Evolutionary conservation across 805 yeast species (phyloP).

Genomic region (Myxozyma kluyveri): DNA sequence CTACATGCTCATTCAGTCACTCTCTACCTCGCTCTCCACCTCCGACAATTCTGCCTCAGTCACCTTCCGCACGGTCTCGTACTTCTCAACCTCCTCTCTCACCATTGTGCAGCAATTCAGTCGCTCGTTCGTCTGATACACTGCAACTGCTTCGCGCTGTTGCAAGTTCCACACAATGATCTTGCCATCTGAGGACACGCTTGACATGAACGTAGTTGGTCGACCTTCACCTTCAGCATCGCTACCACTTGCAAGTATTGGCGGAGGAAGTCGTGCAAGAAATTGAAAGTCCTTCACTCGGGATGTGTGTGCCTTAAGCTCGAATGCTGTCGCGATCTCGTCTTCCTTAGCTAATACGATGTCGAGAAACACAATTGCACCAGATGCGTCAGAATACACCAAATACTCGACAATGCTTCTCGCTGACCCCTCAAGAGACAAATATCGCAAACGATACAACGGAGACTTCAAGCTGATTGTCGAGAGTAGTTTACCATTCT

Average conservation of each 20-base stretch:
- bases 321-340: constrained; percentile 43
- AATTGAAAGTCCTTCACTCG: constrained; percentile 78
- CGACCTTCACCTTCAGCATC: not conserved
- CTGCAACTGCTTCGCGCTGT: constrained; percentile 75
- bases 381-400: constrained; percentile 68
- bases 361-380: constrained; percentile 59
- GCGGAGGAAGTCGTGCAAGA: constrained; percentile 18
- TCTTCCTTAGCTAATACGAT: constrained; percentile 31
- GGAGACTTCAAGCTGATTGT: constrained; percentile 47
- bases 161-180: constrained; percentile 85
- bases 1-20: not conserved
- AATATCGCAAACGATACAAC: constrained; percentile 65
- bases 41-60: constrained; percentile 7
- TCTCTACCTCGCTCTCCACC: constrained; percentile 14
- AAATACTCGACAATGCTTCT: constrained; percentile 46
- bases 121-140: constrained; percentile 86
- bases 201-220: constrained; percentile 55
- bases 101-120: constrained; percentile 74
- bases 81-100: constrained; percentile 74
- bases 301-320: constrained; percentile 74
- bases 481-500: constrained; percentile 15
- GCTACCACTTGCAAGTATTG: not conserved
- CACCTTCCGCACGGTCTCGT: constrained; percentile 11
- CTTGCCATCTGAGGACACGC: constrained; percentile 90
- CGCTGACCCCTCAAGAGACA: constrained; percentile 42